phyloP scores from a whole-genome alignment of 768 basidiomycete species.

The Tulasnella sp. region DNA sequence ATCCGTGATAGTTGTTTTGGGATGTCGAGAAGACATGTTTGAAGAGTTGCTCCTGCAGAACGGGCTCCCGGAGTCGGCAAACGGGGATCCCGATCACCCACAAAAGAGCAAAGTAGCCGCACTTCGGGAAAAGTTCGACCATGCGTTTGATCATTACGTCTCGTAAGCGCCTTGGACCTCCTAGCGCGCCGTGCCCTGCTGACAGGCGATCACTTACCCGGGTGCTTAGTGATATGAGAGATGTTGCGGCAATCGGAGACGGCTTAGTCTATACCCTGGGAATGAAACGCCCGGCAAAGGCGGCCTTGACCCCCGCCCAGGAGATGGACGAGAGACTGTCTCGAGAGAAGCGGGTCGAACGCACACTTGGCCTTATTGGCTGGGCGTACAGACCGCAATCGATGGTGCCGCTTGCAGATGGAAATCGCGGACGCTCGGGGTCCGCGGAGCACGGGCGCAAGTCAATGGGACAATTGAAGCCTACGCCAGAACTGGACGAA shows the following conservation, averaged over 20 bases:
- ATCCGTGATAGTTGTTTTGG: background rate
- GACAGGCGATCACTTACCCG: background rate
- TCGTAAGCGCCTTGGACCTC: constrained; percentile 20
- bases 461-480: background rate
- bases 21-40: constrained; percentile 22
- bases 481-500: background rate
- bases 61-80: background rate
- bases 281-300: constrained; percentile 20
- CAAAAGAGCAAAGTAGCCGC: background rate
- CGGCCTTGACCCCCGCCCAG: background rate
- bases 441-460: constrained; percentile 9
- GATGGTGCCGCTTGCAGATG: background rate
- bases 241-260: constrained; percentile 5
- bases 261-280: constrained; percentile 22
- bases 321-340: constrained; percentile 4
- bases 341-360: background rate
- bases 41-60: constrained; percentile 21
- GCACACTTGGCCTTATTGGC: background rate
- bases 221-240: constrained; percentile 21
- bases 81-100: background rate
- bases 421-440: background rate
- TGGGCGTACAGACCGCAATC: constrained; percentile 7
- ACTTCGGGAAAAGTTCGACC: constrained; percentile 17
- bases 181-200: background rate
- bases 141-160: constrained; percentile 24